Evolutionary conservation across 768 basidiomycete genomes (phyloP), one percentile per base, ranked within the genome.

Genomic region (Lyophyllum atratum): DNA sequence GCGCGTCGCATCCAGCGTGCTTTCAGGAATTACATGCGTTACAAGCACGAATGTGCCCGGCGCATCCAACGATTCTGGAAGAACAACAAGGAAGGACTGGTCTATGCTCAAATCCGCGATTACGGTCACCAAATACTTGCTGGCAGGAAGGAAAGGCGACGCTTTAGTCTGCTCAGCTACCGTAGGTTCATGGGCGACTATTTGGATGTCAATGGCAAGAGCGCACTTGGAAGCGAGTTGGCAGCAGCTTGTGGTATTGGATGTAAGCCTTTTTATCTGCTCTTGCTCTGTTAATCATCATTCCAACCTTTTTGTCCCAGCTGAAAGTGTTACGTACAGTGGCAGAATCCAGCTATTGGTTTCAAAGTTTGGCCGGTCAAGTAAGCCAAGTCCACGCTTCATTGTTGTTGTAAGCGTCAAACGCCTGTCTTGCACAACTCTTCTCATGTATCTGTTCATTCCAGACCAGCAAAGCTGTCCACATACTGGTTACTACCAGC

Each of bases 21-120:
- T 4, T 99, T 88, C 83, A 83, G 96, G 56, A 96, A 97, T 70
- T 97, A 97, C 71, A 84, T 95, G 82, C 85, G 96, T 9, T 93
- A 97, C 75, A 94, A 92, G 74, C 85, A 95, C 64, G 97, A 98
- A 68, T 96, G 93, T 66, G 97, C 97, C 11, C 84, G 83, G 31
- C 89, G 94, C 52, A 98, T 99, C 52, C 97, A 98, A 70, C 80
- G 95, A 54, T 98, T 98, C 83, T 99, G 97, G 97, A 93, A 89
- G 79, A 93, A 93, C 73, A 98, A 98, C 80, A 98, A 98, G 72
- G 95, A 98, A 68, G 81, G 83, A 17, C 82, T 98, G 48, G 92
- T 85, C 25, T 98, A 94, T 68, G 88, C 91, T 17, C 87, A 97
- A 67, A 79, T 90, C 54, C 83, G 97, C n/a, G 95, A 97, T 61